Conservation (phyloP, 2,329 filamentous ascomycete species). For the Xylaria sp. region DNA sequence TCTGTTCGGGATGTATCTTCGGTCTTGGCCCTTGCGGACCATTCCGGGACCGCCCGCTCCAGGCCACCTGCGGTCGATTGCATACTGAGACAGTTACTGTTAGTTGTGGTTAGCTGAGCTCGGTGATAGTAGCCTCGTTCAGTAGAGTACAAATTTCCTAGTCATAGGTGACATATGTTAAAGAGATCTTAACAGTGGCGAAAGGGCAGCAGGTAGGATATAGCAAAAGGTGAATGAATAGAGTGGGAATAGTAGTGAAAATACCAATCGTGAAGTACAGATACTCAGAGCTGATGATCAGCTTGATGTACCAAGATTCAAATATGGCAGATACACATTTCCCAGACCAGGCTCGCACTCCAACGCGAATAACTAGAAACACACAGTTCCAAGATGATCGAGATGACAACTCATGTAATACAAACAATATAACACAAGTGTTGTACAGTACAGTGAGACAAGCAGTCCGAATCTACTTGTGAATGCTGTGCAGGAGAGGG, state of each 20-base stretch:
- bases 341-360: neutral
- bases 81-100: conserved; percentile 3
- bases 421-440: neutral
- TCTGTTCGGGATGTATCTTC: neutral
- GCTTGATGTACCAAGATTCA: neutral
- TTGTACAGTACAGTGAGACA: neutral
- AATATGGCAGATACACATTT: neutral
- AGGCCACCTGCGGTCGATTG: neutral
- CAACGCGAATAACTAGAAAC: neutral
- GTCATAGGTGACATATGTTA: neutral
- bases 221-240: neutral
- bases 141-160: neutral
- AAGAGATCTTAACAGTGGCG: neutral
- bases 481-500: neutral
- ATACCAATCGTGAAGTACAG: neutral
- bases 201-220: neutral
- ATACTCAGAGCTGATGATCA: neutral
- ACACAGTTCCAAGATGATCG: neutral
- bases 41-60: neutral
- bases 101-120: neutral
- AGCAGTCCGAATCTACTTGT: neutral
- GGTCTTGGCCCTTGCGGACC: neutral
- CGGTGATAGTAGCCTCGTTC: neutral
- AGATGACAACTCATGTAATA: neutral
- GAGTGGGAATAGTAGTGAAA: neutral